phyloP scores from a whole-genome alignment of 805 yeast genomes.

The Yamadazyma philogaea region DNA sequence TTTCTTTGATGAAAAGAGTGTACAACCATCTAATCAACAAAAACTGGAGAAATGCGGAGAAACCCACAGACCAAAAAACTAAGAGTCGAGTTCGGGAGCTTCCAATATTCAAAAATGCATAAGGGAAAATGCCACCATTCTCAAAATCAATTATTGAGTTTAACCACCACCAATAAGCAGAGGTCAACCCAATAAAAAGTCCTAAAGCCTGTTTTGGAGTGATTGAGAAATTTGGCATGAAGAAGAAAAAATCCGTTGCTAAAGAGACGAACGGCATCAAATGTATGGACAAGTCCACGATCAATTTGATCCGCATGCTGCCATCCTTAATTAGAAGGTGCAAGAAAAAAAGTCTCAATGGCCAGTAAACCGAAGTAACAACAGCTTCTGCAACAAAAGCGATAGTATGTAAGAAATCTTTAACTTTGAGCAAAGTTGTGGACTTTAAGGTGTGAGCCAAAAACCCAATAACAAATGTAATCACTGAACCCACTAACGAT shows the following conservation, averaged over 20 bases:
- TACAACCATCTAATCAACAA: slow-evolving; percentile 26
- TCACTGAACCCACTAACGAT: slow-evolving; percentile 48
- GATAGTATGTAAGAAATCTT: slow-evolving; percentile 48
- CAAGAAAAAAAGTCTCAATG: slow-evolving; percentile 51
- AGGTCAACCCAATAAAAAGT: slow-evolving; percentile 37
- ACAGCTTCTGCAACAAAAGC: slow-evolving; percentile 58
- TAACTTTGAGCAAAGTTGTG: slow-evolving; percentile 25
- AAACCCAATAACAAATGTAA: slow-evolving; percentile 40
- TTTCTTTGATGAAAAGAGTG: slow-evolving; percentile 12
- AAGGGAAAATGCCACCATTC: slow-evolving; percentile 55
- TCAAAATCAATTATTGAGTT: slow-evolving; percentile 45
- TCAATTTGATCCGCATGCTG: slow-evolving; percentile 40
- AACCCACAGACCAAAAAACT: slow-evolving; percentile 48
- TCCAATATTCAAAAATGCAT: slow-evolving; percentile 61
- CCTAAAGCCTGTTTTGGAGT: slow-evolving; percentile 35
- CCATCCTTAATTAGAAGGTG: slow-evolving; percentile 44
- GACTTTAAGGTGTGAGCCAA: slow-evolving; percentile 31
- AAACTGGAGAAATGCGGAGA: slow-evolving; percentile 29
- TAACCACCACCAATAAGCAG: slow-evolving; percentile 53
- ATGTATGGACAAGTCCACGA: slow-evolving; percentile 58
- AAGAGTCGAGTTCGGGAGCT: slow-evolving; percentile 40
- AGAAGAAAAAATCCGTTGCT: slow-evolving; percentile 50
- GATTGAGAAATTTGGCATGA: slow-evolving; percentile 46
- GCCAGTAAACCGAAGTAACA: slow-evolving; percentile 69
- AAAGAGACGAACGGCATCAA: slow-evolving; percentile 55